Percentiles rank a stretch among this genome's conserved stretches.
Conservation (phyloP, 2,329 filamentous ascomycete genomes). For the Chaetomium globosum region DNA sequence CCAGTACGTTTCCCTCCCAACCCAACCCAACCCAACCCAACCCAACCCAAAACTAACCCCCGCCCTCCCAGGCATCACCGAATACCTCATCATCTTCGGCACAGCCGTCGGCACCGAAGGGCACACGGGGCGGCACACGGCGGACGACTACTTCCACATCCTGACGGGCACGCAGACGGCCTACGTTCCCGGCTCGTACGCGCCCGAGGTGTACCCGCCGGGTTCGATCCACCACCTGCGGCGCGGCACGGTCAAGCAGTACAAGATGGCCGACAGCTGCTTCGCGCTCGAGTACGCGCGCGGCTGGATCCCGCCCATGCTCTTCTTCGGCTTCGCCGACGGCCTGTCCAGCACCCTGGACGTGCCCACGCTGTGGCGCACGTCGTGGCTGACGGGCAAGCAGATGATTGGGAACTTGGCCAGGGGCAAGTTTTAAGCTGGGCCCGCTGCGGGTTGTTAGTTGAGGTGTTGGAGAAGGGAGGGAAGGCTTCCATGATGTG, state of each 20-base stretch:
- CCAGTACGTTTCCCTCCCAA: constrained; percentile 59
- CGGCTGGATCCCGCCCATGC: constrained; percentile 91
- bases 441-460: neutral
- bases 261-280: constrained; percentile 74
- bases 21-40: neutral
- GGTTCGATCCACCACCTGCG: constrained; percentile 72
- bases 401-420: constrained; percentile 77
- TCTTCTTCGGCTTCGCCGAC: constrained; percentile 87
- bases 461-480: neutral
- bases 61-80: constrained; percentile 64
- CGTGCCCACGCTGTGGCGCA: constrained; percentile 81
- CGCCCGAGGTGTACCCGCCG: constrained; percentile 68
- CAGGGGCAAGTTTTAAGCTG: constrained; percentile 66
- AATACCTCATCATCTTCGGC: constrained; percentile 89
- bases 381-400: constrained; percentile 70
- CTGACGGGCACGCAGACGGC: constrained; percentile 75
- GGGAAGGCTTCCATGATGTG: neutral
- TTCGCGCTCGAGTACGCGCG: constrained; percentile 83
- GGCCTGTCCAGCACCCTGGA: constrained; percentile 79
- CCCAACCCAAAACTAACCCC: constrained; percentile 18
- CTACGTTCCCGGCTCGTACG: constrained; percentile 69
- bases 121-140: constrained; percentile 84
- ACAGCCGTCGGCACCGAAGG: constrained; percentile 83
- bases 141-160: constrained; percentile 95
- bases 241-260: constrained; percentile 77